These are phyloP conservation scores for Nemania sp. DNA, from an alignment of 2,329 filamentous ascomycete genomes.

Conservation along the genomic window DNA sequence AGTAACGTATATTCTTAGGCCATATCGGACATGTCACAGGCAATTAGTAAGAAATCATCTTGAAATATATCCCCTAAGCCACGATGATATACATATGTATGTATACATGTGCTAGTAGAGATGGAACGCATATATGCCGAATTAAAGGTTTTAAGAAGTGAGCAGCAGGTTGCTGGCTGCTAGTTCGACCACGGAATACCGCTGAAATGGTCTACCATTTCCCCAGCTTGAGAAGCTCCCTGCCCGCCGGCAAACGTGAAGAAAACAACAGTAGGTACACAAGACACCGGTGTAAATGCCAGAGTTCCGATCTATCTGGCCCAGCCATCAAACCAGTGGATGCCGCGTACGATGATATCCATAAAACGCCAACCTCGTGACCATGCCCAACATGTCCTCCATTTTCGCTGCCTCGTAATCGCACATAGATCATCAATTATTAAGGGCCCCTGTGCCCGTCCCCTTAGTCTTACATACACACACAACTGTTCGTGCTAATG, in stretches of 20 bases:
- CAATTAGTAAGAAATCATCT: too few species aligned
- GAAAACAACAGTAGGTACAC: constrained; percentile 18
- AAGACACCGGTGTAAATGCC: constrained; percentile 30
- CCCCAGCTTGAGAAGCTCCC: background rate
- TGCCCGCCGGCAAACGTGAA: constrained; percentile 9
- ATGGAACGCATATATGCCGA: too few species aligned
- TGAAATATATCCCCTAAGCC: too few species aligned
- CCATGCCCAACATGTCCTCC: constrained; percentile 4
- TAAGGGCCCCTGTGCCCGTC: background rate
- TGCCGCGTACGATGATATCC: constrained; percentile 19
- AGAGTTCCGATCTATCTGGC: constrained; percentile 22
- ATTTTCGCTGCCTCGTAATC: constrained; percentile 9
- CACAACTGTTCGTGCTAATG: constrained; percentile 4
- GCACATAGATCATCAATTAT: constrained; percentile 12
- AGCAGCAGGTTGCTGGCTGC: too few species aligned
- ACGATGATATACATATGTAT: too few species aligned
- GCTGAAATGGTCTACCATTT: background rate
- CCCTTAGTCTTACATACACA: background rate
- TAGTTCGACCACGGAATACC: background rate
- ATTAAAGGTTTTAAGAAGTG: too few species aligned
- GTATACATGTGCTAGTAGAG: too few species aligned
- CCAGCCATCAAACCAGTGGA: constrained; percentile 18
- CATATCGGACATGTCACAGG: too few species aligned
- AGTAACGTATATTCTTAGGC: too few species aligned
- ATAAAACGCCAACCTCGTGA: constrained; percentile 25